Base-by-base conservation (phyloP, 2,329 filamentous ascomycete genomes). In the Alternaria dauci region DNA sequence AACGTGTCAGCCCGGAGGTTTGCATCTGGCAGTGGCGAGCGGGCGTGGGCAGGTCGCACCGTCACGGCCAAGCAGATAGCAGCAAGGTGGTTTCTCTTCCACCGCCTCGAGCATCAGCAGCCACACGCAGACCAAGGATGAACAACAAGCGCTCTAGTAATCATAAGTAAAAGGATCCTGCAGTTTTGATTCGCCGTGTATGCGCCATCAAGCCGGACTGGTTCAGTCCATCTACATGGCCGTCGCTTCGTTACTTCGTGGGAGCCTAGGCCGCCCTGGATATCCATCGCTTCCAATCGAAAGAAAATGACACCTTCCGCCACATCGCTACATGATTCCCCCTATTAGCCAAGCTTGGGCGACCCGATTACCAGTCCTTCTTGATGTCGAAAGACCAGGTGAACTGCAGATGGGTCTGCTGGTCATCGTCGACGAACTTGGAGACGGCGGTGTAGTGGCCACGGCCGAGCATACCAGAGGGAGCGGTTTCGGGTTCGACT, bases 331-430 rank as follows among this genome's bases (percentile, higher is more conserved):
- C 50, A 57, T 54, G 55, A 30, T 16, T 32, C 55, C 34, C 48
- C 26, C 32, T 42, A 32, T 54, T 52, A 44, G 18, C 53, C 34
- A 51, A 18, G 26, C 12, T 12, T 25, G 14, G 34, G 39, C 36
- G 20, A 53, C 20, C 48, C 59, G 63, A 70, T 68, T 89, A 92
- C 95, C 95, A 98, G 78, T 97, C 92, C 87, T 98, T 99, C 82
- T 91, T 87, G 79, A 99, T 97, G 76, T 97, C 91, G 75, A 99
- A 98, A 63, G 90, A 89, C 95, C 95, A 99, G 74, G 96, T 91
- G 80, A 99, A 99, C 78, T 90, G 86, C 66, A 99, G 85, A 81
- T 99, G 94, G 66, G 87, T 89, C 81, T 93, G 89, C 79, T 95
- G 90, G 82, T 99, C 95, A 75, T 99, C 95, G 78, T 99, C 95